phyloP scores from a whole-genome alignment of 805 yeast species.

The Peterozyma xylosa region DNA sequence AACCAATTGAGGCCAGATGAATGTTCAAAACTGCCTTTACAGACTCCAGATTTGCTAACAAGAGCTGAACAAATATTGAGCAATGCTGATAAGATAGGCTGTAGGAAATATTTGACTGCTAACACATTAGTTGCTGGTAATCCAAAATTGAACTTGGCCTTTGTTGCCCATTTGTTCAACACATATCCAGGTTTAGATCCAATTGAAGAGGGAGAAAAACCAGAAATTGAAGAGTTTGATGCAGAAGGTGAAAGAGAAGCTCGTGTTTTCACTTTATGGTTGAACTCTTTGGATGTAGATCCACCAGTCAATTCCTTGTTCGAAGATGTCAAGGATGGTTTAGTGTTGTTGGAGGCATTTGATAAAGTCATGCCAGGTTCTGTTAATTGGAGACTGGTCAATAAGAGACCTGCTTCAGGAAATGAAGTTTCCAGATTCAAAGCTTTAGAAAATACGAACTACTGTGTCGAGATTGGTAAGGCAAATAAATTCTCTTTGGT shows the following conservation, averaged over 20 bases:
- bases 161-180: conserved; percentile 95
- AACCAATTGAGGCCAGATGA: conserved; percentile 79
- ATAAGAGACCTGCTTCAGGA: conserved; percentile 75
- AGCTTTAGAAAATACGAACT: conserved; percentile 95
- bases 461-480: conserved; percentile 95
- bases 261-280: conserved; percentile 95
- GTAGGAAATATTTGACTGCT: conserved; percentile 93
- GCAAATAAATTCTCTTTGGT: conserved; percentile 88
- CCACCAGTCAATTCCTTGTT: conserved; percentile 89
- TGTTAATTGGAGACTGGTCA: conserved; percentile 70
- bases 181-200: conserved; percentile 97
- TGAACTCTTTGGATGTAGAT: conserved; percentile 91
- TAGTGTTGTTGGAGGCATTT: conserved; percentile 81
- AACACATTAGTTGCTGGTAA: conserved; percentile 90
- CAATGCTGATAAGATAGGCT: conserved; percentile 86
- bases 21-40: conserved; percentile 79
- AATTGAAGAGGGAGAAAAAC: conserved; percentile 80
- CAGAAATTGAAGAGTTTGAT: conserved; percentile 95
- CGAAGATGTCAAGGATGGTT: conserved; percentile 93
- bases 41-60: conserved; percentile 61
- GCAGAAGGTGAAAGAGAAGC: conserved; percentile 99
- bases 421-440: conserved; percentile 81
- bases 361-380: conserved; percentile 94
- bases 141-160: conserved; percentile 93
- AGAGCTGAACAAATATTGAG: conserved; percentile 84